Conservation (phyloP, 805 yeast species). For the Teunomyces gatunensis region DNA sequence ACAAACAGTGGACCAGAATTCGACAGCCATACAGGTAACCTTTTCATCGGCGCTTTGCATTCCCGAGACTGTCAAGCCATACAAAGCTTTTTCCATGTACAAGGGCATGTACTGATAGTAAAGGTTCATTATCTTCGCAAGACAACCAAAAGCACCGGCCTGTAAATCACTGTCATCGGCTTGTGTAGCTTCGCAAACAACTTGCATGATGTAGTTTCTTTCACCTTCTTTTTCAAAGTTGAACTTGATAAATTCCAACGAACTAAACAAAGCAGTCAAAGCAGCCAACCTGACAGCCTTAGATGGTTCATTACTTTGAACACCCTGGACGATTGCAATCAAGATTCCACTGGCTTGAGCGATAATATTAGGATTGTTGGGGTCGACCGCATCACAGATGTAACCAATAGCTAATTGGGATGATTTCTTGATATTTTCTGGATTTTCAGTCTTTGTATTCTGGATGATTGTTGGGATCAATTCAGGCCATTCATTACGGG, state of each 20-base stretch:
- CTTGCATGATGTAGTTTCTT: slow-evolving; percentile 96
- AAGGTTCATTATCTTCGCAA: slow-evolving; percentile 85
- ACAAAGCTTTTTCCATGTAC: slow-evolving; percentile 96
- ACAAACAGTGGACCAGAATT: slow-evolving; percentile 99
- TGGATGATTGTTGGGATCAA: slow-evolving; percentile 80
- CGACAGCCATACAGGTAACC: slow-evolving; percentile 97
- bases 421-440: slow-evolving; percentile 79
- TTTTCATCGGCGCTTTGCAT: slow-evolving; percentile 82
- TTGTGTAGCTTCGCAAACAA: slow-evolving; percentile 98
- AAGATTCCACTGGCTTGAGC: slow-evolving; percentile 88
- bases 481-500: slow-evolving; percentile 84
- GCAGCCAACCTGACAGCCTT: slow-evolving; percentile 82
- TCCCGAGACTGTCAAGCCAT: slow-evolving; percentile 83
- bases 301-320: slow-evolving; percentile 76
- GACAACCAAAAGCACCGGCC: slow-evolving; percentile 93
- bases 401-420: slow-evolving; percentile 89
- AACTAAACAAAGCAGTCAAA: slow-evolving; percentile 83
- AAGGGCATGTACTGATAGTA: slow-evolving; percentile 89
- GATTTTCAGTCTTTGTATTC: slow-evolving; percentile 76
- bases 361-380: slow-evolving; percentile 69
- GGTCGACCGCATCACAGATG: slow-evolving; percentile 93
- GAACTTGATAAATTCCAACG: slow-evolving; percentile 81
- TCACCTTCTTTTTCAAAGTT: slow-evolving; percentile 94
- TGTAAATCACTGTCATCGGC: slow-evolving; percentile 77
- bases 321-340: slow-evolving; percentile 96